phyloP scores from a whole-genome alignment of 495 filamentous ascomycete species.

The Tuber borchii region DNA sequence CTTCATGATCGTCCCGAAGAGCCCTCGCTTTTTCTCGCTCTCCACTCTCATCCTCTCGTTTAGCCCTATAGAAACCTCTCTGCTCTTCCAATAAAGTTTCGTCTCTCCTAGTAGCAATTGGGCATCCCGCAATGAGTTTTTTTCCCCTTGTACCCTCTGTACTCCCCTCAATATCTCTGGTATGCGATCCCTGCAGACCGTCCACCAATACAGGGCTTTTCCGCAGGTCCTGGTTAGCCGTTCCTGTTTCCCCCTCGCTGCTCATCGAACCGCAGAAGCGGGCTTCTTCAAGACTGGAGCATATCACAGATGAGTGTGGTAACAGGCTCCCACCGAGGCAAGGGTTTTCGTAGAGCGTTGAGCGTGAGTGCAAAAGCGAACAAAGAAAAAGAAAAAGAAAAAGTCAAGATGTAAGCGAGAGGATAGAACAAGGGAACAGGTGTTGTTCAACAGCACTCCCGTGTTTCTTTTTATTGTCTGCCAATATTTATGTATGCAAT shows the following conservation, averaged over 20 bases:
- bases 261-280: background rate
- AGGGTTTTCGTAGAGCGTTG: background rate
- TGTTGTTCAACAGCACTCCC: background rate
- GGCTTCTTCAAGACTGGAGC: background rate
- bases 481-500: background rate
- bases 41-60: background rate
- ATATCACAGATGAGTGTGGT: background rate
- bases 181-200: background rate
- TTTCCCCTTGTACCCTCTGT: background rate
- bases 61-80: background rate
- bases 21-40: background rate
- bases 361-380: background rate
- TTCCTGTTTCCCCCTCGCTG: background rate
- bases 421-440: background rate
- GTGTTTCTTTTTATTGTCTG: background rate
- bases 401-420: background rate
- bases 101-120: background rate
- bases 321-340: background rate
- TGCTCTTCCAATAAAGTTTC: background rate
- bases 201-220: background rate
- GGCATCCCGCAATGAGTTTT: background rate
- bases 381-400: no score
- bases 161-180: background rate
- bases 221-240: background rate
- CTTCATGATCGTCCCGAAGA: background rate